These are phyloP conservation scores for Sugiyamaella smithiae DNA, from an alignment of 805 yeast genomes.

Conservation along the genomic window DNA sequence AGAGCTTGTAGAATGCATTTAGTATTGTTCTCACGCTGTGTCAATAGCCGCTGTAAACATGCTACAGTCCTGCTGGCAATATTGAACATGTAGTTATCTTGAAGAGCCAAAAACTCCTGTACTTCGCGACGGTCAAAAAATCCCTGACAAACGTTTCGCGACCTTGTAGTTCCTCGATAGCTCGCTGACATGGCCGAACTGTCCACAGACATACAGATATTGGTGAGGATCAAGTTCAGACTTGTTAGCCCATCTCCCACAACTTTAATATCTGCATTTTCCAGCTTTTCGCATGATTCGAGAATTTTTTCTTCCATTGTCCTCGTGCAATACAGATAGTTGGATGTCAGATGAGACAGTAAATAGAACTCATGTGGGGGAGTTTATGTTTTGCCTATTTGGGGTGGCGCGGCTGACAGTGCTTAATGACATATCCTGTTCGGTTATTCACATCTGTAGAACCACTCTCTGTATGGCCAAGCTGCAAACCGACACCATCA, in stretches of 20 bases:
- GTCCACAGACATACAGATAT: conserved; percentile 1
- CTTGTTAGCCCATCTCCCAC: background rate
- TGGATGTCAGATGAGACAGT: too few species aligned
- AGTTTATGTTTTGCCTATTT: conserved; percentile 1
- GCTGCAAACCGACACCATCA: conserved; percentile 37
- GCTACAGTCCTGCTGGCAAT: conserved; percentile 31
- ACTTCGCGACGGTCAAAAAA: conserved; percentile 9
- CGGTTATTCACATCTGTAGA: background rate
- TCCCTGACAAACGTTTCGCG: conserved; percentile 7
- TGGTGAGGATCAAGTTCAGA: background rate
- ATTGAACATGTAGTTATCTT: conserved; percentile 54
- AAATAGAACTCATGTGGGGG: too few species aligned
- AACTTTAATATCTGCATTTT: background rate
- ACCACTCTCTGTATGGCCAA: background rate
- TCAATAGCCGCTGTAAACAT: background rate
- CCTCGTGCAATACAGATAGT: too few species aligned
- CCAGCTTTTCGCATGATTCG: background rate
- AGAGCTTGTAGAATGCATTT: conserved; percentile 20
- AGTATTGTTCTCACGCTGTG: background rate
- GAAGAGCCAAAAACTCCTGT: conserved; percentile 31
- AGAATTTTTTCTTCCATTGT: conserved; percentile 1
- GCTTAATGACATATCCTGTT: background rate
- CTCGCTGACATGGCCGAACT: background rate
- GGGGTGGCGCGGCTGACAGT: background rate
- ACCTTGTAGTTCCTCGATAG: conserved; percentile 8